Base-by-base conservation (phyloP, 495 filamentous ascomycete genomes). In the Penicillium cosmopolitanum region DNA sequence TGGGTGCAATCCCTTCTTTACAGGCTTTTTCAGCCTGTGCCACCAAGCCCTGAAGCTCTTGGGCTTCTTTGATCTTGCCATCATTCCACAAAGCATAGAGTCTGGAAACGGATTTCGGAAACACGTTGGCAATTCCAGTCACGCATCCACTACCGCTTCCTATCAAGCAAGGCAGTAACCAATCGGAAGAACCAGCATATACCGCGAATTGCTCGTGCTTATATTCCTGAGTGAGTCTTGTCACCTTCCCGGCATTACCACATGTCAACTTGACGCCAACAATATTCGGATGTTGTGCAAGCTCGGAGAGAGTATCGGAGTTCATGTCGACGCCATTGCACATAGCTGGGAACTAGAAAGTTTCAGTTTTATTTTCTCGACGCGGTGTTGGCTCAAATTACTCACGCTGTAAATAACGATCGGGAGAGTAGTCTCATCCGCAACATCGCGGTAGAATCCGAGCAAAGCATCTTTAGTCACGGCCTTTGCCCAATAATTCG, bases 11-110 rank as follows among this genome's bases (percentile, higher is more conserved):
- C 4, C 88, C 87, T 63, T 92, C 85, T 66, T 92, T 93, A 50
- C 87, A 89, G 9, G 85, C 87, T 87, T 90, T 93, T 76, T 95
- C 91, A 23, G 88, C 91, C 56, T 84, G 75, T 11, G 89, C 87
- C 15, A 93, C 80, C 33, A 90, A 73, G 12, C 86, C 87, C 74
- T 93, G 91, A 74, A 93, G 70, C 56, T 82, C 82, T 63, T 82
- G 77, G 0, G 91, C 88, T 65, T 90, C 85, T 15, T 80, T 74
- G 28, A 82, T 64, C 62, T 87, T 81, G 16, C 88, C 89, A 5
- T 74, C 71, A 42, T 78, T 75, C 77, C 84, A 93, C 8, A 91
- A 76, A 42, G 84, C 76, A 48, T 89, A 78, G 7, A 89, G 73
- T 61, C 83, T 77, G 44, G 88, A 75, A 5, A 89, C 76, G 57